phyloP scores from a whole-genome alignment of 805 yeast species.

The Isabelozyma heimii region DNA sequence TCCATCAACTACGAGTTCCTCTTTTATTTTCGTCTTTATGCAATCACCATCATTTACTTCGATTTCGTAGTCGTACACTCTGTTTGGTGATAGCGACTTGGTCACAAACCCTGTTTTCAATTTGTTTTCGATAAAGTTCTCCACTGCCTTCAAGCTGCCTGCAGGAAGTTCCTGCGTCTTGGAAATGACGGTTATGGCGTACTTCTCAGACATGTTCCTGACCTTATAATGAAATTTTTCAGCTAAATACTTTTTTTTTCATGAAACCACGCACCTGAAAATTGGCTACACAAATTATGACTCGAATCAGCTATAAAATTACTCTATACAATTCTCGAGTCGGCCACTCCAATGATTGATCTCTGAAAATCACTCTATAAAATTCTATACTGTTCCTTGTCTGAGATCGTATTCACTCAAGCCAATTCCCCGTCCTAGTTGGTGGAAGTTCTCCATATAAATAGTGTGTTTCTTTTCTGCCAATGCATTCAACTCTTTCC shows the following conservation, averaged over 20 bases:
- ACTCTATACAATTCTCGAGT: background rate
- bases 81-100: background rate
- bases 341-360: too few species aligned
- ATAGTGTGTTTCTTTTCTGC: conserved; percentile 35
- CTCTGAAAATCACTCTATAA: background rate
- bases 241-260: background rate
- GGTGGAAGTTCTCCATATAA: conserved; percentile 35
- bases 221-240: background rate
- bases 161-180: conserved; percentile 12
- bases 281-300: background rate
- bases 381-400: conserved; percentile 2
- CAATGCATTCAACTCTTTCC: conserved; percentile 48
- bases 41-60: conserved; percentile 11
- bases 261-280: background rate
- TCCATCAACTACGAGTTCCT: conserved; percentile 1
- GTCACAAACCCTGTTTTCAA: background rate
- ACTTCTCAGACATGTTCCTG: background rate
- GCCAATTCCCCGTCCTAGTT: conserved; percentile 50
- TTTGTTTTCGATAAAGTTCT: conserved; percentile 13
- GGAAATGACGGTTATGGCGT: conserved; percentile 20
- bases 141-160: conserved; percentile 14
- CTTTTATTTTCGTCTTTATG: conserved; percentile 6
- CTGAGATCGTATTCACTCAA: conserved; percentile 55
- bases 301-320: background rate
- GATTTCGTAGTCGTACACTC: conserved; percentile 12